Evolutionary conservation across 2,329 filamentous ascomycete genomes (phyloP), one percentile per base, ranked within the genome.

Genomic region (Eurotiales sp.): DNA sequence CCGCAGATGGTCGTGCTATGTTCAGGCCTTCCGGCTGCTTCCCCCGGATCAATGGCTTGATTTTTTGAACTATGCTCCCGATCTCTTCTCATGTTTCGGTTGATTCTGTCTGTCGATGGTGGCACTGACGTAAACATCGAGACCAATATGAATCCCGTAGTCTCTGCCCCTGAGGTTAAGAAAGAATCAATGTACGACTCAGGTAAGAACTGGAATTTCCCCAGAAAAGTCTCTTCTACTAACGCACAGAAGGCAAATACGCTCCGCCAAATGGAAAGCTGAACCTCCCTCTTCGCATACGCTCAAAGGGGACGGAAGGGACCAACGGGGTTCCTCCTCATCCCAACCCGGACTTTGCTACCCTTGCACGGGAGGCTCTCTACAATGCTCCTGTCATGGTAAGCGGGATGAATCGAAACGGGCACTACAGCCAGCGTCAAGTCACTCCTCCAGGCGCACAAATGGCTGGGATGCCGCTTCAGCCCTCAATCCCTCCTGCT

Each of bases 321-420:
- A 23, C 22, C 11, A 53, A 49, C 46, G 45, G 53, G 42, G 23
- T 27, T 55, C 27, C 21, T 22, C 32, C 40, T 30, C 45, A 46
- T 44, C 32, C 41, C 32, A 56, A 61, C 58, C 61, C 61, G 22
- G 63, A 62, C 23, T 57, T 62, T 34, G 56, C 68, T 23, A 50
- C 67, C 42, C 52, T 70, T 4, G 67, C 69, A 27, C 70, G 64
- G 49, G 63, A 53, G 63, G 8, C 42, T 25, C 42, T 53, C 14
- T 53, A 53, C 46, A 53, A 53, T 22, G 36, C 51, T 19, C 51
- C 51, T 32, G 44, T 60, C 12, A 57, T 71, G 45, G 65, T 69
- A 27, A 60, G 61, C 55, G 61, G 63, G 17, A 50, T 70, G 37
- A 59, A 63, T 43, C 61, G 58, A 45, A 52, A 61, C 27, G 48